Percentiles rank a stretch among this genome's conserved stretches.
Conservation (phyloP, 2,329 filamentous ascomycete species). For the Cercospora zeae-maydis region DNA sequence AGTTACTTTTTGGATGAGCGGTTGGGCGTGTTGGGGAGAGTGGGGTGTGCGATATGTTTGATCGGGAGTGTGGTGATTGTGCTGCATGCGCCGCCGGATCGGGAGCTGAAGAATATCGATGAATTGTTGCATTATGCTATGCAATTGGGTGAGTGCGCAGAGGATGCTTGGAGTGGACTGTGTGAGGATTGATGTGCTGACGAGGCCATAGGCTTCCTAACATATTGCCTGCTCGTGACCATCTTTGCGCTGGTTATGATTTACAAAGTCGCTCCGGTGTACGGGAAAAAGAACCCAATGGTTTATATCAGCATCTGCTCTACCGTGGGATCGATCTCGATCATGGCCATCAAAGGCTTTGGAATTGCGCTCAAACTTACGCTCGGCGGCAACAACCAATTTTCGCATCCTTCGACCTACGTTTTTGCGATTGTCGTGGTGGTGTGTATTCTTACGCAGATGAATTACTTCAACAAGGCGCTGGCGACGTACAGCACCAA, state of each 20-base stretch:
- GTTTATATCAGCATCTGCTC: constrained; percentile 98
- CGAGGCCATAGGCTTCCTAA: constrained; percentile 68
- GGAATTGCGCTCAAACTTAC: constrained; percentile 97
- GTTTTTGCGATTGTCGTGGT: constrained; percentile 91
- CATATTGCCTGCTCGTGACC: constrained; percentile 77
- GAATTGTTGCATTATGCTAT: constrained; percentile 88
- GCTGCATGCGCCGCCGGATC: constrained; percentile 89
- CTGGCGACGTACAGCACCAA: constrained; percentile 95
- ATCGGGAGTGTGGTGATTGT: constrained; percentile 97
- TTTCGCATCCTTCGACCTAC: constrained; percentile 90
- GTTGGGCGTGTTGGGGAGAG: constrained; percentile 83
- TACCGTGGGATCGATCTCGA: constrained; percentile 91
- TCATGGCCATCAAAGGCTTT: constrained; percentile 99
- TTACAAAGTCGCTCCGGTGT: constrained; percentile 81
- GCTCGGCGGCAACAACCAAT: constrained; percentile 89
- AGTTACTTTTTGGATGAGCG: constrained; percentile 92
- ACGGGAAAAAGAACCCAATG: constrained; percentile 93
- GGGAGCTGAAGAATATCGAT: constrained; percentile 86
- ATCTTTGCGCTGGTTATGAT: constrained; percentile 92
- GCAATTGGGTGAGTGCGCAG: constrained; percentile 67
- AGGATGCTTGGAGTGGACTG: background rate
- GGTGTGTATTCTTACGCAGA: constrained; percentile 95
- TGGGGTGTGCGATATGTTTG: constrained; percentile 93
- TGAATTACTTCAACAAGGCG: constrained; percentile 99
- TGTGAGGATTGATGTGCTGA: constrained; percentile 8